These are phyloP conservation scores for Sisymbrium altissimum DNA, from an alignment of 345 rosid genomes.

Conservation along the genomic window DNA sequence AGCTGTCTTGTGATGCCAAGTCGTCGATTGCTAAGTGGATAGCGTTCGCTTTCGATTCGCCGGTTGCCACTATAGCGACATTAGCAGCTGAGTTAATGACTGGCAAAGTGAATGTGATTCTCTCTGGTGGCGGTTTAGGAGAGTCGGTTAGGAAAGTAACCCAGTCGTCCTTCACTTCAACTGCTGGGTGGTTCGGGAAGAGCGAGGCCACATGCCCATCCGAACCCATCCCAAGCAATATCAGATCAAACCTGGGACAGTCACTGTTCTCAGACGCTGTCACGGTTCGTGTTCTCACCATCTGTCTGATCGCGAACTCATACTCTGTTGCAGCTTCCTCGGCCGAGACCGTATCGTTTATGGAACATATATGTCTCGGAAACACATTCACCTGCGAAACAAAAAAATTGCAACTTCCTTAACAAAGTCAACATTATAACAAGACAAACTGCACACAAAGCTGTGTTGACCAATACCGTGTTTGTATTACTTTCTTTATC, in stretches of 20 bases:
- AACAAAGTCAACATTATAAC: slow-evolving; percentile 13
- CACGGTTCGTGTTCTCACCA: slow-evolving; percentile 62
- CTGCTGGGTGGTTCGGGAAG: slow-evolving; percentile 66
- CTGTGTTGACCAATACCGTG: neutral
- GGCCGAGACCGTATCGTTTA: slow-evolving; percentile 70
- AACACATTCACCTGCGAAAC: slow-evolving; percentile 62
- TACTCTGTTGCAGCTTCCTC: slow-evolving; percentile 82
- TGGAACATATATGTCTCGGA: slow-evolving; percentile 75
- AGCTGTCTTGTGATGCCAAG: slow-evolving; percentile 32
- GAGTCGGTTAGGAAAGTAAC: slow-evolving; percentile 68
- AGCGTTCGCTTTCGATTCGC: slow-evolving; percentile 74
- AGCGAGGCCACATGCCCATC: slow-evolving; percentile 93
- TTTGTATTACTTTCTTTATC: neutral
- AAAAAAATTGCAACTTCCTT: neutral
- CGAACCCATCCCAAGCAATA: slow-evolving; percentile 83
- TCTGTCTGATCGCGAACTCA: slow-evolving; percentile 67
- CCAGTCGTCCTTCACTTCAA: slow-evolving; percentile 66
- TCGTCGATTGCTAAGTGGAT: slow-evolving; percentile 61
- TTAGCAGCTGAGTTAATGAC: slow-evolving; percentile 86
- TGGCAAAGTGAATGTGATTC: slow-evolving; percentile 88
- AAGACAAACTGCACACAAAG: slow-evolving; percentile 6
- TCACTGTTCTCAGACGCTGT: slow-evolving; percentile 66
- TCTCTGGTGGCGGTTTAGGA: slow-evolving; percentile 84
- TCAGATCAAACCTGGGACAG: slow-evolving; percentile 88
- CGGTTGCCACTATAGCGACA: slow-evolving; percentile 67